These are phyloP conservation scores for Magnolia kwangsiensis DNA, from an alignment of 164 flowering plant species.

Conservation along the genomic window DNA sequence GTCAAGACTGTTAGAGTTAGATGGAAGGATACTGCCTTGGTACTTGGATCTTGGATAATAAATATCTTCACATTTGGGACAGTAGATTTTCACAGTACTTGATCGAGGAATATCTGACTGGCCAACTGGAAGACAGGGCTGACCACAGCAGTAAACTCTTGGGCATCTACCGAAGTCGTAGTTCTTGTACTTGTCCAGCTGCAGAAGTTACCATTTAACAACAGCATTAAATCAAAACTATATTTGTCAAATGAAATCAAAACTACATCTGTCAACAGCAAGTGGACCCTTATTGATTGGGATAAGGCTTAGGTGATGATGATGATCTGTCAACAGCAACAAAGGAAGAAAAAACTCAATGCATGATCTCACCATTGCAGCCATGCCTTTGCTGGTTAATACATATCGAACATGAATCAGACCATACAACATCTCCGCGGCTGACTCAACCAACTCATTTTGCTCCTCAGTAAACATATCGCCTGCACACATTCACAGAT, in stretches of 20 bases:
- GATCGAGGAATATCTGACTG: slow-evolving; percentile 82
- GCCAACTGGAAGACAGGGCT: slow-evolving; percentile 89
- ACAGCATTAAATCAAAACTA: not conserved
- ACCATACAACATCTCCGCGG: slow-evolving; percentile 83
- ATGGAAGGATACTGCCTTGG: slow-evolving; percentile 80
- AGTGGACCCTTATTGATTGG: not conserved
- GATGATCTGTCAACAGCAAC: not conserved
- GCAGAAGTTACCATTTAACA: slow-evolving; percentile 21
- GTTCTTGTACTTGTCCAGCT: slow-evolving; percentile 83
- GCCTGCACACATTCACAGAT: slow-evolving; percentile 32
- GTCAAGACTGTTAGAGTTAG: not conserved
- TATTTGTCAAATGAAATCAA: not conserved
- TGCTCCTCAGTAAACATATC: slow-evolving; percentile 76
- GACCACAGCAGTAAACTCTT: slow-evolving; percentile 83
- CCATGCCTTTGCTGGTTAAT: slow-evolving; percentile 72
- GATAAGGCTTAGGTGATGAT: too few species aligned
- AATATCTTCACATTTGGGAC: slow-evolving; percentile 87
- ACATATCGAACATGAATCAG: slow-evolving; percentile 78
- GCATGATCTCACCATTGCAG: slow-evolving; percentile 56
- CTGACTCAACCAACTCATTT: slow-evolving; percentile 74
- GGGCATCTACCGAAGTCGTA: slow-evolving; percentile 91
- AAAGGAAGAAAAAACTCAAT: not conserved
- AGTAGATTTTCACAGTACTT: slow-evolving; percentile 79
- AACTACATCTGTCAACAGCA: not conserved
- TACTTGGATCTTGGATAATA: slow-evolving; percentile 79